phyloP scores from a whole-genome alignment of 1,139 yeast genomes.

The Lodderomyces metapsilosis region DNA sequence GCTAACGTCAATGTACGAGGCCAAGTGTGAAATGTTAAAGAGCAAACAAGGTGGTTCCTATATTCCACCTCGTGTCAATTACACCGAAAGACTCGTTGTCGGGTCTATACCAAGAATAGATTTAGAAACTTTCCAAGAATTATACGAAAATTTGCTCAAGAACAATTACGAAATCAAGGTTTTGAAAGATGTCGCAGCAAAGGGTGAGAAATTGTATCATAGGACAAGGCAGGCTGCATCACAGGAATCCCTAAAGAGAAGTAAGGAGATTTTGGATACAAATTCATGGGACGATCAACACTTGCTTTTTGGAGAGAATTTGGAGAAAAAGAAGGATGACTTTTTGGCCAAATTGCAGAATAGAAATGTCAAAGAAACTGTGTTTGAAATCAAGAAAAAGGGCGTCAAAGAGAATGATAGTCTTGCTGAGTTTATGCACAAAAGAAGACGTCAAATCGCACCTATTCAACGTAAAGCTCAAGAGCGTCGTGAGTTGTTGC shows the following conservation, averaged over 20 bases:
- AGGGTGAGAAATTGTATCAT: constrained; percentile 86
- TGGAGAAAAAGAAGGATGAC: constrained; percentile 70
- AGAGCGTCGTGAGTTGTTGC: constrained; percentile 67
- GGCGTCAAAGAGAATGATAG: constrained; percentile 53
- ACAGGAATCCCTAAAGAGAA: constrained; percentile 75
- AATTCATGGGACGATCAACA: constrained; percentile 89
- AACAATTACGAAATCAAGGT: constrained; percentile 69
- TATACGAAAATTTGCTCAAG: constrained; percentile 59
- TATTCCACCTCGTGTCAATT: constrained; percentile 58
- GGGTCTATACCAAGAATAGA: constrained; percentile 79
- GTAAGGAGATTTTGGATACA: constrained; percentile 73
- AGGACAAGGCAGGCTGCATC: constrained; percentile 89
- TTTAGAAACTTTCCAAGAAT: constrained; percentile 71
- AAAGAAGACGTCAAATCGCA: constrained; percentile 82
- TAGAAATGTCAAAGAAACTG: constrained; percentile 79
- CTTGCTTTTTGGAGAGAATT: constrained; percentile 67
- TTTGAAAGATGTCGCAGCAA: constrained; percentile 67
- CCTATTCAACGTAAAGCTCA: constrained; percentile 78
- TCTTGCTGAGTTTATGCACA: constrained; percentile 79
- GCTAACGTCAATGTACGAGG: constrained; percentile 66
- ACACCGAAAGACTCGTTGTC: constrained; percentile 73
- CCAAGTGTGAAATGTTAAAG: constrained; percentile 52
- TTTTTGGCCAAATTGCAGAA: constrained; percentile 71
- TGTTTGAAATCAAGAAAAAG: constrained; percentile 77
- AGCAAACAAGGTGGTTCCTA: constrained; percentile 43